Base-by-base conservation (phyloP, 257 asterid genomes). In the Perilla frutescens region DNA sequence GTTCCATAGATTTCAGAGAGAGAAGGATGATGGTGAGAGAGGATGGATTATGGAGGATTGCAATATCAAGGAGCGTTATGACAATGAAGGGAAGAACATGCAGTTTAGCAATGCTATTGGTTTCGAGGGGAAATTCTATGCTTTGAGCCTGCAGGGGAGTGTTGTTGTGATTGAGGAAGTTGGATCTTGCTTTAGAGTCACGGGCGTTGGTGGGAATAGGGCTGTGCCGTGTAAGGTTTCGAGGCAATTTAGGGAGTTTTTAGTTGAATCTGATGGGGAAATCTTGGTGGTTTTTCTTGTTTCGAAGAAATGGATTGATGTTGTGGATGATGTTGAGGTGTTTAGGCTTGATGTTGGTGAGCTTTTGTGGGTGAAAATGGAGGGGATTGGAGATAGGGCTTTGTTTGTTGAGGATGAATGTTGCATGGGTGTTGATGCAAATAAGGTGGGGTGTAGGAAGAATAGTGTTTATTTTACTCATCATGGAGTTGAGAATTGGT, bases 291-390 rank as follows among this genome's bases (percentile, higher is more conserved):
- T 73, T 10, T 79, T 84, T 14, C 73, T 80, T 6, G 49, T 80
- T 4, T 76, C 71, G 7, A 70, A 71, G 54, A 77, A 12, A 70
- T 56, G 6, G 0, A 65, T 39, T 5, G 36, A 20, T 53, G 2
- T 11, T 8, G 83, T 82, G 20, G 86, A 75, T 9, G 73, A 61
- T 49, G 82, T 81, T 6, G 81, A 84, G 67, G 84, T 83, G 45
- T 79, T 36, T 43, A 60, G 56, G 67, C 86, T 76, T 43, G 66
- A 72, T 51, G 15, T 48, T 39, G 11, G 3, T 3, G 31, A 20
- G 11, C 60, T 77, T 6, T 32, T 14, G 66, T 77, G 71, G 81
- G 77, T 62, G 8, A 34, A 40, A 37, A 47, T 61, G 8, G 71
- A 10, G 10, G 40, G 45, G n/a, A 45, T 59, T 9, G 75, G 76